These are phyloP conservation scores for Lanmaoa pseudosensibilis DNA, from an alignment of 768 basidiomycete species.

Conservation along the genomic window DNA sequence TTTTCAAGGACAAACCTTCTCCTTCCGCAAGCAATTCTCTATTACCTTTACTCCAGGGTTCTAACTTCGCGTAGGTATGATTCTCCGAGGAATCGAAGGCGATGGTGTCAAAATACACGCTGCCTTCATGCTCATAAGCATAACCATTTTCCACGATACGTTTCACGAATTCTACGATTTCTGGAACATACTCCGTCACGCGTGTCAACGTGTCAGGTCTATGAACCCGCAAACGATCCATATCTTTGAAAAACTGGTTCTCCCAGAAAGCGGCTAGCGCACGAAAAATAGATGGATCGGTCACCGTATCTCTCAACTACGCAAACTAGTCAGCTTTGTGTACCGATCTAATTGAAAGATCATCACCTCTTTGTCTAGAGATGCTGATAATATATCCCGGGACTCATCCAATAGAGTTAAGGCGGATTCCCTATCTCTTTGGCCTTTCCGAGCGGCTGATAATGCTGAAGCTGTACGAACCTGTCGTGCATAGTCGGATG, in stretches of 20 bases:
- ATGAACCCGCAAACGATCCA: slow-evolving; percentile 83
- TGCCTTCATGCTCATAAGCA: slow-evolving; percentile 68
- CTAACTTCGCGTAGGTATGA: slow-evolving; percentile 91
- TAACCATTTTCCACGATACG: slow-evolving; percentile 84
- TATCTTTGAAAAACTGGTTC: slow-evolving; percentile 84
- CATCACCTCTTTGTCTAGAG: slow-evolving; percentile 71
- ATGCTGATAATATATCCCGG: slow-evolving; percentile 70
- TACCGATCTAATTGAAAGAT: slow-evolving; percentile 9
- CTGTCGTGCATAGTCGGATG: slow-evolving; percentile 25
- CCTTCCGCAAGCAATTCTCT: slow-evolving; percentile 85
- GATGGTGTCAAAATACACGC: slow-evolving; percentile 88
- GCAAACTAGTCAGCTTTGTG: slow-evolving; percentile 8
- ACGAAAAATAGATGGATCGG: slow-evolving; percentile 83
- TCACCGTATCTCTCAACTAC: slow-evolving; percentile 77
- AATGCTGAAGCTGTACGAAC: slow-evolving; percentile 59
- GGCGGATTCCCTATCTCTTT: slow-evolving; percentile 45
- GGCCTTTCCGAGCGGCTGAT: slow-evolving; percentile 46
- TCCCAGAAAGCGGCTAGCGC: slow-evolving; percentile 88
- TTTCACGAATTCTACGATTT: slow-evolving; percentile 88
- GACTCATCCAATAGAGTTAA: slow-evolving; percentile 68
- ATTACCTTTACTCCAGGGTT: slow-evolving; percentile 96
- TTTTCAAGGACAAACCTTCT: slow-evolving; percentile 59
- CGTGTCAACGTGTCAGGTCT: slow-evolving; percentile 90
- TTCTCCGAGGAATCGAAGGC: slow-evolving; percentile 74
- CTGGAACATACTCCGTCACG: slow-evolving; percentile 96